Conservation (phyloP, 2,329 filamentous ascomycete species). For the Plectosphaerella cucumerina region DNA sequence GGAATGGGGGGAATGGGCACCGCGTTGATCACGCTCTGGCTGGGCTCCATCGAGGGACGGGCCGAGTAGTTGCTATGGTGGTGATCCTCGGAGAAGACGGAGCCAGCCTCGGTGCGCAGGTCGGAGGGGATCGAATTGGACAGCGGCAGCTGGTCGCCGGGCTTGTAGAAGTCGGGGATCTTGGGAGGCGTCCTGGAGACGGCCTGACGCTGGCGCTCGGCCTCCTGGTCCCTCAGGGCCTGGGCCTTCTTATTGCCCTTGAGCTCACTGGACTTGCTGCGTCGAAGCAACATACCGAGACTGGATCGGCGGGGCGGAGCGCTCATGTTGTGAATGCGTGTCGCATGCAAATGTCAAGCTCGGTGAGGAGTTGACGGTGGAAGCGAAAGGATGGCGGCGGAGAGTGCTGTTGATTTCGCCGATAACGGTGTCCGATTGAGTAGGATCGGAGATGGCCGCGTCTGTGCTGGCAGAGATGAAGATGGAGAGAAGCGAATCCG, state of each 20-base stretch:
- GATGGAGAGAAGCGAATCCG: no score
- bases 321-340: constrained; percentile 23
- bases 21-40: constrained; percentile 32
- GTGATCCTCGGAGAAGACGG: constrained; percentile 49
- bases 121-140: constrained; percentile 47
- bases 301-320: constrained; percentile 34
- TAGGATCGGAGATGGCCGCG: no score
- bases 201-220: constrained; percentile 46
- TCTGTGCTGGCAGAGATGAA: no score
- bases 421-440: no score
- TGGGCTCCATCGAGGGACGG: constrained; percentile 52
- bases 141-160: constrained; percentile 39
- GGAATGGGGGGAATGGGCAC: constrained; percentile 56
- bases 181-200: constrained; percentile 44
- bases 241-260: constrained; percentile 57
- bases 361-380: no score
- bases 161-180: constrained; percentile 48
- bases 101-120: constrained; percentile 57
- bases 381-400: no score
- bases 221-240: constrained; percentile 45
- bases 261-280: constrained; percentile 64
- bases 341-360: neutral
- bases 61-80: constrained; percentile 27
- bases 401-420: no score
- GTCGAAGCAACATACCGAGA: constrained; percentile 59